phyloP scores from a whole-genome alignment of 441 rosid species.

The Populus tomentosa region DNA sequence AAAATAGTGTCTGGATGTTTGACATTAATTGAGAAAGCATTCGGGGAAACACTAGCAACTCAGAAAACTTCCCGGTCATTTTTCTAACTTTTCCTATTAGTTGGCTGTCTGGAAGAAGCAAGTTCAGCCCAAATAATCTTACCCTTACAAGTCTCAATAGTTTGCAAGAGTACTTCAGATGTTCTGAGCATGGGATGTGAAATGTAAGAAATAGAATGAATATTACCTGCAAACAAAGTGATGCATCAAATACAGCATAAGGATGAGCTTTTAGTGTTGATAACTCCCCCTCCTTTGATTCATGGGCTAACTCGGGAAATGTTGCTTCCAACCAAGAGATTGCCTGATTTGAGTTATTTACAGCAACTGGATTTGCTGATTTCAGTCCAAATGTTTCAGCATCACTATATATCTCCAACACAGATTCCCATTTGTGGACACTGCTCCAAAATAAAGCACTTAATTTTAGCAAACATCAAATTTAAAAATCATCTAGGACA shows the following conservation, averaged over 20 bases:
- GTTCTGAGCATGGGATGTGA: not conserved
- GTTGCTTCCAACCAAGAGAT: conserved; percentile 93
- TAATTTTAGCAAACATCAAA: conserved; percentile 20
- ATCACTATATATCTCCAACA: conserved; percentile 77
- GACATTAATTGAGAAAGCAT: not conserved
- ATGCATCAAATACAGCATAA: conserved; percentile 70
- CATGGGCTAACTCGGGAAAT: conserved; percentile 72
- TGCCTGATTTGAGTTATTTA: conserved; percentile 66
- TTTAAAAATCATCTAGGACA: conserved; percentile 11
- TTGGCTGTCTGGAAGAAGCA: not conserved
- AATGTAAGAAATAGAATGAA: not conserved
- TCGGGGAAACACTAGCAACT: not conserved
- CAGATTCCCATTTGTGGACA: conserved; percentile 70
- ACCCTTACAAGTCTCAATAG: not conserved
- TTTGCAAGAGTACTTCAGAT: not conserved
- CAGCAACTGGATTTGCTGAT: conserved; percentile 58
- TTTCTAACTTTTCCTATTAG: not conserved
- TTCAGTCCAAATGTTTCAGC: conserved; percentile 69
- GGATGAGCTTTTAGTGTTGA: conserved; percentile 64
- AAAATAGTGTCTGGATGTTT: not conserved
- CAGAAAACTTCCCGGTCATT: not conserved
- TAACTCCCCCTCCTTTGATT: conserved; percentile 41
- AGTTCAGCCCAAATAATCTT: no score
- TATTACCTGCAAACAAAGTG: conserved; percentile 87
- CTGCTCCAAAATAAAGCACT: conserved; percentile 37